phyloP scores from a whole-genome alignment of 1,139 yeast species.

The Blastobotrys capitulatus region DNA sequence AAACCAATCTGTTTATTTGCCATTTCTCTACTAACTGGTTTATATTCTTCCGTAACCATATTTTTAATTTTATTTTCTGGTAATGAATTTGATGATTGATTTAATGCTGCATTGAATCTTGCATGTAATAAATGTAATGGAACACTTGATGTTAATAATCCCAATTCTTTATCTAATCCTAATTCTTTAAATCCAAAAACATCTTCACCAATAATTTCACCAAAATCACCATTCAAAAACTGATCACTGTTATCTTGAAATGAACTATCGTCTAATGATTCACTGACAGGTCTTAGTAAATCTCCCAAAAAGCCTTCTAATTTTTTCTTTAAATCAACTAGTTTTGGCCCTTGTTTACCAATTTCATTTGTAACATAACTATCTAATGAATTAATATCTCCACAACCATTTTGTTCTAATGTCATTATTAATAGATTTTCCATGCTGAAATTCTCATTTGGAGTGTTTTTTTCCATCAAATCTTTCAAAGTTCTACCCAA shows the following conservation, averaged over 20 bases:
- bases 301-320: conserved; percentile 74
- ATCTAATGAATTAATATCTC: conserved; percentile 70
- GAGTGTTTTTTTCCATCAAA: conserved; percentile 30
- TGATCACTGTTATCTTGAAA: conserved; percentile 91
- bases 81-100: conserved; percentile 7
- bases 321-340: conserved; percentile 62
- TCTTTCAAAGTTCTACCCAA: conserved; percentile 64
- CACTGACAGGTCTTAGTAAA: conserved; percentile 66
- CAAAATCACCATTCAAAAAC: conserved; percentile 89
- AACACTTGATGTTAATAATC: conserved; percentile 76
- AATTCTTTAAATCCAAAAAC: conserved; percentile 94
- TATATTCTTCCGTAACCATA: conserved; percentile 28
- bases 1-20: conserved; percentile 50
- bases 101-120: conserved; percentile 43
- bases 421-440: conserved; percentile 56
- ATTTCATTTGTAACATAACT: conserved; percentile 71
- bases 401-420: conserved; percentile 78
- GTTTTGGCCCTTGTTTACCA: conserved; percentile 60
- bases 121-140: conserved; percentile 88
- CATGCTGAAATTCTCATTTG: conserved; percentile 29
- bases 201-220: conserved; percentile 83
- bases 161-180: conserved; percentile 89
- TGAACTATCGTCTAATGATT: conserved; percentile 68
- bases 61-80: conserved; percentile 7
- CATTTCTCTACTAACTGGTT: conserved; percentile 44